These are phyloP conservation scores for Kodamaea kaohsiungensis DNA, from an alignment of 805 yeast species.

Conservation along the genomic window DNA sequence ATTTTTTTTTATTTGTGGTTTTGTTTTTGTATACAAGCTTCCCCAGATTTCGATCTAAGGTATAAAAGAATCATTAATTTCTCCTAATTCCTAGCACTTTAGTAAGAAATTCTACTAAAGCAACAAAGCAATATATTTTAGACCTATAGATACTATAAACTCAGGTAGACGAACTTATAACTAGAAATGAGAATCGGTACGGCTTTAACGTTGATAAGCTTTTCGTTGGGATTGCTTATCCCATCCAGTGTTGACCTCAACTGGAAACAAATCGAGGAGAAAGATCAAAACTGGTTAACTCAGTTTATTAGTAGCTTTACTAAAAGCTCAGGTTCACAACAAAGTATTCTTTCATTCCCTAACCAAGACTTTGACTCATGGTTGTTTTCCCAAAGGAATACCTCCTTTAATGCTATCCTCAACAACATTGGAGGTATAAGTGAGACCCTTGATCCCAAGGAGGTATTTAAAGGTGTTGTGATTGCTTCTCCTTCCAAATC, in stretches of 20 bases:
- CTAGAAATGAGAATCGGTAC: not conserved
- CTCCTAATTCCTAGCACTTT: not conserved
- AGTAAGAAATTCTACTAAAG: not conserved
- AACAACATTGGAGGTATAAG: constrained; percentile 57
- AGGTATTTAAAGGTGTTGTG: constrained; percentile 65
- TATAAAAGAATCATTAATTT: not conserved
- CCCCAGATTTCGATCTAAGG: constrained; percentile 5
- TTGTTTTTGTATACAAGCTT: constrained; percentile 2
- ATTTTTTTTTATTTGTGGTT: constrained; percentile 1
- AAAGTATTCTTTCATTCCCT: not conserved
- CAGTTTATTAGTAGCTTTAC: not conserved
- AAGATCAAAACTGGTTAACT: not conserved
- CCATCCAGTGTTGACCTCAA: not conserved
- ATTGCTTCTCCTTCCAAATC: constrained; percentile 79
- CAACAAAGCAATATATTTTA: not conserved
- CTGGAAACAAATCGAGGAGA: not conserved
- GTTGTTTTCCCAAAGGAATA: constrained; percentile 31
- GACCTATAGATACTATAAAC: not conserved
- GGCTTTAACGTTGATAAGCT: not conserved
- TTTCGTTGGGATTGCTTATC: not conserved
- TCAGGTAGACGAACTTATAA: not conserved
- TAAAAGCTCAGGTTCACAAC: not conserved
- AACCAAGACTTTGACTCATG: constrained; percentile 1
- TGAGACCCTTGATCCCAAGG: constrained; percentile 25
- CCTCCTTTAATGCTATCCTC: constrained; percentile 48